Conservation (phyloP, 2,329 filamentous ascomycete genomes). For the Cercospora sp. region DNA sequence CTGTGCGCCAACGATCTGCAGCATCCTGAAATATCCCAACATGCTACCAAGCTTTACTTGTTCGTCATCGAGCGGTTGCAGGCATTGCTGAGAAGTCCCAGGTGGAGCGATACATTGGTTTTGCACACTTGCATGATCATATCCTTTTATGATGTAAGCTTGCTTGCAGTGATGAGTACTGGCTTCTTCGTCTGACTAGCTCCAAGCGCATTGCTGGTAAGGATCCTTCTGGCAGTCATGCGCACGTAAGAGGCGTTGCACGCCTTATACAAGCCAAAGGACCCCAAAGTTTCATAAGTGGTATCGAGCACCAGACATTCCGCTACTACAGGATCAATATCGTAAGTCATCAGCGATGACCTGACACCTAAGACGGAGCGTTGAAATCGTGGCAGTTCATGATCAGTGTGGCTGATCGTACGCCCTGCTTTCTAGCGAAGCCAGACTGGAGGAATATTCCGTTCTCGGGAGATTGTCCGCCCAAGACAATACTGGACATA, state of each 20-base stretch:
- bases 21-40: constrained; percentile 3
- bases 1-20: constrained; percentile 17
- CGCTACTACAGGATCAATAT: constrained; percentile 18
- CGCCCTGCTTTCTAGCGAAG: constrained; percentile 13
- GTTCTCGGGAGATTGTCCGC: constrained; percentile 15
- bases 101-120: constrained; percentile 9
- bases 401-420: constrained; percentile 11
- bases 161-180: neutral
- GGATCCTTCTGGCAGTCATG: constrained; percentile 1
- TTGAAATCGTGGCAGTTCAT: neutral
- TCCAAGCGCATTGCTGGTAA: constrained; percentile 3
- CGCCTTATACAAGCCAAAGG: constrained; percentile 17
- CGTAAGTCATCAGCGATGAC: neutral
- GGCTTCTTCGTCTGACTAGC: neutral
- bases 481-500: constrained; percentile 14
- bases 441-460: constrained; percentile 14
- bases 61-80: constrained; percentile 9
- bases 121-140: constrained; percentile 20
- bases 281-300: constrained; percentile 7
- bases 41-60: constrained; percentile 18
- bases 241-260: constrained; percentile 15
- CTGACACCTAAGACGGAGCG: neutral
- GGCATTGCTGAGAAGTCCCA: constrained; percentile 1
- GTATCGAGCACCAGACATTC: constrained; percentile 18
- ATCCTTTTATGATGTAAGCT: constrained; percentile 17